A percentile compares a stretch with the other conserved stretches of the same genome.
These are phyloP conservation scores for Alternaria sp. DNA, from an alignment of 2,329 filamentous ascomycete species.

Conservation along the genomic window DNA sequence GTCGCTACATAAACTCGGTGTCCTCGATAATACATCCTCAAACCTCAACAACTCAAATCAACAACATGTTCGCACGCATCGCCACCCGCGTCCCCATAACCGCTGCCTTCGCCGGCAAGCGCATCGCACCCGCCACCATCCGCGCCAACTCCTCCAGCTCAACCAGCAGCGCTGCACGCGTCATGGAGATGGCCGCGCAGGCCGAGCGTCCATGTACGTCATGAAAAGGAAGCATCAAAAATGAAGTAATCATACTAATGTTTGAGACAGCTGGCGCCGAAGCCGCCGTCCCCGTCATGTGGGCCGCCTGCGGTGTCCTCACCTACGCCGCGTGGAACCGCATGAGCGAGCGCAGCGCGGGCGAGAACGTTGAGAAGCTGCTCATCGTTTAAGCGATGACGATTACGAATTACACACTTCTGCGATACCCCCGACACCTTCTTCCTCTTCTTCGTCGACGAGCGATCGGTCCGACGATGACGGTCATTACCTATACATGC, in stretches of 20 bases:
- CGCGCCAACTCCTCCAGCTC: slow-evolving; percentile 42
- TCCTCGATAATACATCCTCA: neutral
- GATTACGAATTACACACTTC: neutral
- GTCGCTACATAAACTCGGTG: neutral
- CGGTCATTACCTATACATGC: neutral
- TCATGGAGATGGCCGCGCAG: slow-evolving; percentile 39
- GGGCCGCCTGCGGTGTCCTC: slow-evolving; percentile 36
- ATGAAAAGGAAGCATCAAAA: neutral
- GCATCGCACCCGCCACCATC: slow-evolving; percentile 24
- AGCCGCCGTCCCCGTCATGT: slow-evolving; percentile 40
- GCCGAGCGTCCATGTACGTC: slow-evolving; percentile 41
- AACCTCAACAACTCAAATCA: neutral
- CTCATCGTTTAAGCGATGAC: slow-evolving; percentile 21
- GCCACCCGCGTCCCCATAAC: slow-evolving; percentile 32
- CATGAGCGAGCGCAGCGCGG: slow-evolving; percentile 31
- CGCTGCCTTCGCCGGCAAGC: slow-evolving; percentile 27
- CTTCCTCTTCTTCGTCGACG: neutral
- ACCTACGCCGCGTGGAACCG: slow-evolving; percentile 39
- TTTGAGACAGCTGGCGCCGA: slow-evolving; percentile 35
- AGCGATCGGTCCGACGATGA: neutral
- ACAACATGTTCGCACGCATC: slow-evolving; percentile 23
- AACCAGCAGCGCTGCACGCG: slow-evolving; percentile 27
- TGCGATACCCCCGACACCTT: slow-evolving; percentile 5
- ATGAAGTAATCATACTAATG: neutral
- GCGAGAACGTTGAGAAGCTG: slow-evolving; percentile 40